Evolutionary conservation across 306 rosid genomes (phyloP).

Genomic region (Astragalus glycyphyllos): DNA sequence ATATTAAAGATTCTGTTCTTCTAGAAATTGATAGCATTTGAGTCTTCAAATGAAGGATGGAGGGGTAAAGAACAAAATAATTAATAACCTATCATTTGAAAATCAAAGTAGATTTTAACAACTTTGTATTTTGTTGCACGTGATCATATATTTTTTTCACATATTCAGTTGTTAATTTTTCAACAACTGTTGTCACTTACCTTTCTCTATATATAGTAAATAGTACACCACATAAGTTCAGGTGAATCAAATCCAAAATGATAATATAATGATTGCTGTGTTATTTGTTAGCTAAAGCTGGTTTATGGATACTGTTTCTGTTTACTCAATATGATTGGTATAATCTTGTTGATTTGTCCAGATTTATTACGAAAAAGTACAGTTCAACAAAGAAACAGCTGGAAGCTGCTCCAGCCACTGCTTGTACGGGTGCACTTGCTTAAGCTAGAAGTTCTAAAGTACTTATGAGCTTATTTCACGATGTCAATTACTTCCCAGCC

Average conservation of each 20-base stretch:
- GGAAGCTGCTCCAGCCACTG: conserved; percentile 68
- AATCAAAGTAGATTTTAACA: neutral
- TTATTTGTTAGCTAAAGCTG: neutral
- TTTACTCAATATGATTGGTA: conserved; percentile 9
- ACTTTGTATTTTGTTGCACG: neutral
- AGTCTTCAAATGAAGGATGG: neutral
- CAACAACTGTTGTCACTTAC: neutral
- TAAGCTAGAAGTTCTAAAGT: conserved; percentile 47
- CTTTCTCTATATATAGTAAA: neutral
- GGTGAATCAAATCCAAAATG: neutral
- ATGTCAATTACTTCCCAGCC: conserved; percentile 41
- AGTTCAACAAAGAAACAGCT: conserved; percentile 78
- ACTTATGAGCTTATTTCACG: conserved; percentile 34
- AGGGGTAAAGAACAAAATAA: neutral
- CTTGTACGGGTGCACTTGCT: conserved; percentile 81
- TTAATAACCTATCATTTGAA: neutral
- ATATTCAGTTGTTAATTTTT: neutral
- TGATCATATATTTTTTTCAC: neutral
- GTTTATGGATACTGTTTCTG: neutral
- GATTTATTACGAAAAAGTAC: conserved; percentile 89
- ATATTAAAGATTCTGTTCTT: too few relatives aligned
- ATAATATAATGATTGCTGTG: conserved; percentile 18
- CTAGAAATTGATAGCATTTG: too few relatives aligned
- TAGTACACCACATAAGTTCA: neutral
- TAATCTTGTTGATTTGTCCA: conserved; percentile 42